Conservation (phyloP, 352 stramenopile genomes). For the Halophytophthora polymorphica region DNA sequence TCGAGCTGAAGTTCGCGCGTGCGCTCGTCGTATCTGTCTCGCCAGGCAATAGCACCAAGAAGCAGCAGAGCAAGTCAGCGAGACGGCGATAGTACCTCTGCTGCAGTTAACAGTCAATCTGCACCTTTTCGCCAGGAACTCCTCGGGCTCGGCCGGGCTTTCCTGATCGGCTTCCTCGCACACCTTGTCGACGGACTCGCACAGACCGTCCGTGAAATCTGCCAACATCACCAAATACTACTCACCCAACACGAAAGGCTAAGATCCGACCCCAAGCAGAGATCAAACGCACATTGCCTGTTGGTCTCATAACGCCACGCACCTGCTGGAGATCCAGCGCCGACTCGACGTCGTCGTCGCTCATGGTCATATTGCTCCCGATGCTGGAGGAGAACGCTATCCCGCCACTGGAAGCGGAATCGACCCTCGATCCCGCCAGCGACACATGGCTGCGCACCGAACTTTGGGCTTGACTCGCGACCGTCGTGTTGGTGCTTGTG, state of each 20-base stretch:
- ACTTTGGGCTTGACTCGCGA: slow-evolving; percentile 2
- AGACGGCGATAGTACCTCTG: too few relatives aligned
- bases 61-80: not conserved
- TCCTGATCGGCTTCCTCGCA: slow-evolving; percentile 10
- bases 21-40: slow-evolving; percentile 10
- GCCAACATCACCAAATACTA: slow-evolving; percentile 13
- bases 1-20: slow-evolving; percentile 6
- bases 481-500: slow-evolving; percentile 3
- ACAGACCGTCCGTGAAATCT: slow-evolving; percentile 10
- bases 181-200: slow-evolving; percentile 11
- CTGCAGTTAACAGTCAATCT: not conserved
- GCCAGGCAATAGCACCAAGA: not conserved
- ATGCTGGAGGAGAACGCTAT: slow-evolving; percentile 11
- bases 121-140: slow-evolving; percentile 14
- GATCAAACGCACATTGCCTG: too few relatives aligned
- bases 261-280: too few relatives aligned
- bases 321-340: slow-evolving; percentile 12
- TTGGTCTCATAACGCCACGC: not conserved
- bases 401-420: slow-evolving; percentile 8
- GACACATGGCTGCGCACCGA: slow-evolving; percentile 1
- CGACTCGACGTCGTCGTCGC: slow-evolving; percentile 3
- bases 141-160: slow-evolving; percentile 7
- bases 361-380: slow-evolving; percentile 9
- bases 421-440: slow-evolving; percentile 1
- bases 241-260: not conserved